phyloP scores from a whole-genome alignment of 179 eudicot species.

The Heliamphora pulchella region DNA sequence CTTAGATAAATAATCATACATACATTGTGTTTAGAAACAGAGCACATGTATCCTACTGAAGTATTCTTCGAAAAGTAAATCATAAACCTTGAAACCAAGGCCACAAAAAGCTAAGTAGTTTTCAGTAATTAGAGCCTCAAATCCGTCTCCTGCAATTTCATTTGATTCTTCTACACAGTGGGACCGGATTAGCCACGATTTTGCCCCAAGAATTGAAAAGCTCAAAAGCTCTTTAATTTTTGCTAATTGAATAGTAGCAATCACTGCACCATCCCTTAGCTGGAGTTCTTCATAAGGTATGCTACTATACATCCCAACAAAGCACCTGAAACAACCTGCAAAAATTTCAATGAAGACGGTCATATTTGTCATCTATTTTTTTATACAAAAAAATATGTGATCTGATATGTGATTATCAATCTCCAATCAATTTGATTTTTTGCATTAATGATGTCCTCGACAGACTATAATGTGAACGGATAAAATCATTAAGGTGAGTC shows the following conservation, averaged over 20 bases:
- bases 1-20: too few species aligned
- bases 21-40: too few species aligned
- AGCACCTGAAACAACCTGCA: slow-evolving; percentile 11
- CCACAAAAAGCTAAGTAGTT: neutral
- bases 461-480: too few species aligned
- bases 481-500: too few species aligned
- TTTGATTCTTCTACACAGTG: neutral
- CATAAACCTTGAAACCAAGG: slow-evolving; percentile 6
- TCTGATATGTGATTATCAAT: too few species aligned
- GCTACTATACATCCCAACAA: slow-evolving; percentile 12
- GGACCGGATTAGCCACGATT: neutral
- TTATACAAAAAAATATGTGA: too few species aligned
- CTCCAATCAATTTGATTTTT: too few species aligned
- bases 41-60: too few species aligned
- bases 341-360: neutral
- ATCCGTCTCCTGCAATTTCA: neutral
- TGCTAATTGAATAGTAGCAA: slow-evolving; percentile 1
- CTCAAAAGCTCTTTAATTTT: neutral
- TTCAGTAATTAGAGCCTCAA: neutral
- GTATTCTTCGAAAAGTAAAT: too few species aligned
- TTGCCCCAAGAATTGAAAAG: neutral
- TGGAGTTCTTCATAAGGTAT: slow-evolving; percentile 4
- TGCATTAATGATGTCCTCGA: too few species aligned
- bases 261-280: neutral
- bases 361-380: too few species aligned